Evolutionary conservation across 805 yeast species (phyloP).

Genomic region (Ogataea saltuana): DNA sequence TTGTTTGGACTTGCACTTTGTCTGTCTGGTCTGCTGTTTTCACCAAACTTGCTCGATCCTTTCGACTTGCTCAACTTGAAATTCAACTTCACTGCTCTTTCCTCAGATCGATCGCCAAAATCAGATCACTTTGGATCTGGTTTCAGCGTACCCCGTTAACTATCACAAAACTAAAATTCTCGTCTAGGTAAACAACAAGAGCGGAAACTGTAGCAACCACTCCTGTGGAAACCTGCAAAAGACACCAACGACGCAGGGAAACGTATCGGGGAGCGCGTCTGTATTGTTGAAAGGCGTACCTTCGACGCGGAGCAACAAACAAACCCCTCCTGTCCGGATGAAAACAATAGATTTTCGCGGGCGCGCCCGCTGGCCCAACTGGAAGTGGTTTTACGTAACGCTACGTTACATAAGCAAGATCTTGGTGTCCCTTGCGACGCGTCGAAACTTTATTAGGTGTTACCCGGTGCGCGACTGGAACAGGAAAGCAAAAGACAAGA

Average conservation of each 20-base stretch:
- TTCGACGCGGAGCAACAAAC: not conserved
- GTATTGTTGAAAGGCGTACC: not conserved
- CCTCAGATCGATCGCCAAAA: not conserved
- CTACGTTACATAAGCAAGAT: not conserved
- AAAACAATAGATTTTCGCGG: not conserved
- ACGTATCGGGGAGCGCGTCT: not conserved
- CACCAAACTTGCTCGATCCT: too few relatives aligned
- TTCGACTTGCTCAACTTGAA: too few relatives aligned
- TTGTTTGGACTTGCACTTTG: too few relatives aligned
- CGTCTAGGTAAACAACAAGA: not conserved
- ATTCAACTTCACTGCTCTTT: too few relatives aligned
- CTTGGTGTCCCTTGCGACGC: not conserved
- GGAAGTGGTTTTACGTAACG: too few relatives aligned
- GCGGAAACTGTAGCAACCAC: conserved; percentile 1
- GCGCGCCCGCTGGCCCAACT: not conserved
- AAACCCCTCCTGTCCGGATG: conserved; percentile 1
- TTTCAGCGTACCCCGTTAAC: conserved; percentile 3
- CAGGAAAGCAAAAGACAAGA: conserved; percentile 3
- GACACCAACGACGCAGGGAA: conserved; percentile 2
- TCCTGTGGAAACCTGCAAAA: conserved; percentile 1
- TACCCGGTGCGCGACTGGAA: conserved; percentile 4
- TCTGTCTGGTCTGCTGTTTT: too few relatives aligned
- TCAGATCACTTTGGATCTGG: conserved; percentile 2
- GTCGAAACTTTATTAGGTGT: not conserved
- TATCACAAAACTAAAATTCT: conserved; percentile 6